phyloP scores from a whole-genome alignment of 1,284 basidiomycete genomes.

The Melampsora larici-populina region DNA sequence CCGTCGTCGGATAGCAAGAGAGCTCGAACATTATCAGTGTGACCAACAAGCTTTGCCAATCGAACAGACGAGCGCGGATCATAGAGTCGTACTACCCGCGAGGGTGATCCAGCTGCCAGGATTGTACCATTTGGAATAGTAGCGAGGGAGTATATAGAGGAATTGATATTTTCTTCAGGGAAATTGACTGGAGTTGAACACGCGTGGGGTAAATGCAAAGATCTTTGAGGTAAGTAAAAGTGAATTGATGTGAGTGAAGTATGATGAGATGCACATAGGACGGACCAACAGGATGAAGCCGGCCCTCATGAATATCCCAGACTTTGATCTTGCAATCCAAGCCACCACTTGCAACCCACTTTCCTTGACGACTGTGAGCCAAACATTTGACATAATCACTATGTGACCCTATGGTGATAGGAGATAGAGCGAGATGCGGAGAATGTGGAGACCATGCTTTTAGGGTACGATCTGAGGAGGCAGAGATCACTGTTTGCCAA shows the following conservation, averaged over 20 bases:
- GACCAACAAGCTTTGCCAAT: slow-evolving; percentile 78
- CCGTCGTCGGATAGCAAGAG: slow-evolving; percentile 84
- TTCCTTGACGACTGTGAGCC: slow-evolving; percentile 68
- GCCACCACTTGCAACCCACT: slow-evolving; percentile 88
- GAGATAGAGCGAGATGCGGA: slow-evolving; percentile 60
- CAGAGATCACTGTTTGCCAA: slow-evolving; percentile 69
- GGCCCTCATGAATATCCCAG: slow-evolving; percentile 70
- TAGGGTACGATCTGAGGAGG: slow-evolving; percentile 90
- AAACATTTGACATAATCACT: slow-evolving; percentile 87
- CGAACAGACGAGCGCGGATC: slow-evolving; percentile 71
- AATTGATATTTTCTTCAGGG: slow-evolving; percentile 48
- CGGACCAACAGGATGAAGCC: slow-evolving; percentile 51
- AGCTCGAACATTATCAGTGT: slow-evolving; percentile 91
- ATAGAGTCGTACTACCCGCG: slow-evolving; percentile 84
- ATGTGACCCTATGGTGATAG: slow-evolving; percentile 75
- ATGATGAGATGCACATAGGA: slow-evolving; percentile 43
- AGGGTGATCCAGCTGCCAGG: slow-evolving; percentile 84
- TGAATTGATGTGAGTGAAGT: slow-evolving; percentile 31
- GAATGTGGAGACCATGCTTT: slow-evolving; percentile 90
- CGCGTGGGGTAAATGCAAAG: slow-evolving; percentile 63
- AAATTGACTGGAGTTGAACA: slow-evolving; percentile 60
- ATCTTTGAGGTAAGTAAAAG: slow-evolving; percentile 59
- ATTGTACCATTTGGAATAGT: slow-evolving; percentile 69
- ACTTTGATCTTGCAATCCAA: slow-evolving; percentile 90
- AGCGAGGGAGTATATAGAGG: slow-evolving; percentile 54